These are phyloP conservation scores for Xylaria bambusicola DNA, from an alignment of 495 filamentous ascomycete species.

Conservation along the genomic window DNA sequence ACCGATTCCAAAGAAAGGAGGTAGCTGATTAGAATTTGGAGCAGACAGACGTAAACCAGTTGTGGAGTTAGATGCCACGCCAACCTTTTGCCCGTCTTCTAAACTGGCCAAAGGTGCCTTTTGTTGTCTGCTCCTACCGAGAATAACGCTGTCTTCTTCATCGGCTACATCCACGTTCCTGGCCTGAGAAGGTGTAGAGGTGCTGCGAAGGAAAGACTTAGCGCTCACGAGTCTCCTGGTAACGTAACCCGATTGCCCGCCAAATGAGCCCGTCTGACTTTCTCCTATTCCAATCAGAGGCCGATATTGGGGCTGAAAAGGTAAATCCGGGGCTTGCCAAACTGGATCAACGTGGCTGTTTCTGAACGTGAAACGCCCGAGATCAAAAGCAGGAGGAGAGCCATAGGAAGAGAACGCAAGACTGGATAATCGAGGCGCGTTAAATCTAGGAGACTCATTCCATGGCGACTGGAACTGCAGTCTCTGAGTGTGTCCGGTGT, in stretches of 20 bases:
- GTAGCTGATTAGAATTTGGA: not conserved
- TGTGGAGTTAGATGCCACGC: not conserved
- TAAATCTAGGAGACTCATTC: not conserved
- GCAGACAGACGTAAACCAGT: not conserved
- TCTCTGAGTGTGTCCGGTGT: slow-evolving; percentile 3
- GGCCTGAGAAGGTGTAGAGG: slow-evolving; percentile 8
- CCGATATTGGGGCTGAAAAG: slow-evolving; percentile 15
- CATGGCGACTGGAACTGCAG: not conserved
- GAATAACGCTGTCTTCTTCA: slow-evolving; percentile 30
- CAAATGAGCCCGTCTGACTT: not conserved
- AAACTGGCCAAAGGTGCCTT: not conserved
- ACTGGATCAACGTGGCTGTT: slow-evolving; percentile 24
- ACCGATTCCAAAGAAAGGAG: not conserved
- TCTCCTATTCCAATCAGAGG: not conserved
- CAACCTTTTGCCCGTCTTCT: not conserved
- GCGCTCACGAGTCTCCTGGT: slow-evolving; percentile 11
- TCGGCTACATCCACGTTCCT: not conserved
- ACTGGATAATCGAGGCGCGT: slow-evolving; percentile 11
- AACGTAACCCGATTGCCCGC: not conserved
- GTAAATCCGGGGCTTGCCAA: slow-evolving; percentile 31
- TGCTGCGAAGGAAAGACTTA: slow-evolving; percentile 15
- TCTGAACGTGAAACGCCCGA: slow-evolving; percentile 16
- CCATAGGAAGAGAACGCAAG: slow-evolving; percentile 17
- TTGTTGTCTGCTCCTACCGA: slow-evolving; percentile 14
- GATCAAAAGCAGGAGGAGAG: not conserved